Conservation (phyloP, 345 rosid species). For the Eutrema heterophyllum region DNA sequence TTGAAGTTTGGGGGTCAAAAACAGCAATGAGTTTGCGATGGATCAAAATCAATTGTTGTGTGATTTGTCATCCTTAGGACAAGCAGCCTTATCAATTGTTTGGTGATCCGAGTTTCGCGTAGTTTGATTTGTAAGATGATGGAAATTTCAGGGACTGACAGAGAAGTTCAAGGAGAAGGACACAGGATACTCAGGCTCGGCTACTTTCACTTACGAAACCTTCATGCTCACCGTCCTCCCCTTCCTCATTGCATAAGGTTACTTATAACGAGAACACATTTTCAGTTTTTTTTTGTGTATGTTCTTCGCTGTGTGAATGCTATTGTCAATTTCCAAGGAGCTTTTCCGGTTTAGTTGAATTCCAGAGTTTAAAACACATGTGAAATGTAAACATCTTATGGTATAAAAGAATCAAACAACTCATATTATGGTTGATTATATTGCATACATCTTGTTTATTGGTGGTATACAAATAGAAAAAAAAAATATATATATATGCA, state of each 20-base stretch:
- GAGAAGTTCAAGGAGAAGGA: slow-evolving; percentile 94
- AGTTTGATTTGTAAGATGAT: background rate
- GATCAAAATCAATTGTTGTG: background rate
- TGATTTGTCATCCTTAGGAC: background rate
- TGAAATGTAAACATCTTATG: slow-evolving; percentile 17
- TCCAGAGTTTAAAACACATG: background rate
- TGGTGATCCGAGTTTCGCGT: background rate
- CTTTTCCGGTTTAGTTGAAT: slow-evolving; percentile 3
- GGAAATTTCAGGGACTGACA: slow-evolving; percentile 65
- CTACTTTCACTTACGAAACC: slow-evolving; percentile 66
- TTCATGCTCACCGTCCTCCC: slow-evolving; percentile 93
- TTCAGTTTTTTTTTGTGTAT: background rate
- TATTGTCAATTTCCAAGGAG: background rate
- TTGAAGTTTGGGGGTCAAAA: background rate
- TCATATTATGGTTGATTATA: slow-evolving; percentile 20
- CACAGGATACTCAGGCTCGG: slow-evolving; percentile 58
- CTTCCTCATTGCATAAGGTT: slow-evolving; percentile 63
- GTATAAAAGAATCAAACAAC: slow-evolving; percentile 17
- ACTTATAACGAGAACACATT: background rate
- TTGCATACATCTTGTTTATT: no score
- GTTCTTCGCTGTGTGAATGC: background rate
- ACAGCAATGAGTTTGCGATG: background rate
- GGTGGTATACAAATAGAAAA: no score
- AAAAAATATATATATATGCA: background rate
- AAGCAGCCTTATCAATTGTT: background rate